Percentiles rank a stretch among this genome's conserved stretches.
phyloP scores from a whole-genome alignment of 768 basidiomycete genomes.

The Tulasnella sp. region DNA sequence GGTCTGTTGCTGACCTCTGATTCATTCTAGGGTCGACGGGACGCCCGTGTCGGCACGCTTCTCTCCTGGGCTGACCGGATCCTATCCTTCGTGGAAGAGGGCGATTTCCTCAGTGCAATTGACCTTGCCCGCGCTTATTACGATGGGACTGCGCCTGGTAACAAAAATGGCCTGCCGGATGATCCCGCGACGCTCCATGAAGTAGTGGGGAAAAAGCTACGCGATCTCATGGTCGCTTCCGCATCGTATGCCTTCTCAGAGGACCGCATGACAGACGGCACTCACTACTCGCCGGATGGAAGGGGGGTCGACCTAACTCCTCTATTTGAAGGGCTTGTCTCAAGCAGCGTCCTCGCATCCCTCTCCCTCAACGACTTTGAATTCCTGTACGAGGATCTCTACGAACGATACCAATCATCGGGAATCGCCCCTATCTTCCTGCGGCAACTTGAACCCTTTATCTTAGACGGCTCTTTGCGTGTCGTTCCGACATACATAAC shows the following conservation, averaged over 20 bases:
- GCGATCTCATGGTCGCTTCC: slow-evolving; percentile 78
- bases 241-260: slow-evolving; percentile 86
- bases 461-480: slow-evolving; percentile 59
- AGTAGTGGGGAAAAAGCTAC: slow-evolving; percentile 62
- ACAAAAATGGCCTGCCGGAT: slow-evolving; percentile 73
- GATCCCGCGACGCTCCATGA: slow-evolving; percentile 42
- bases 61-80: slow-evolving; percentile 94
- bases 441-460: slow-evolving; percentile 63
- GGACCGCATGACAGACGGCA: slow-evolving; percentile 82
- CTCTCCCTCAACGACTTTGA: slow-evolving; percentile 68
- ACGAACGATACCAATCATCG: slow-evolving; percentile 72
- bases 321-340: slow-evolving; percentile 80
- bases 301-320: slow-evolving; percentile 86
- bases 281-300: slow-evolving; percentile 67
- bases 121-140: slow-evolving; percentile 76
- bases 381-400: slow-evolving; percentile 87
- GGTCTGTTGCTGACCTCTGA: neutral
- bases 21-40: slow-evolving; percentile 43
- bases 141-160: slow-evolving; percentile 65
- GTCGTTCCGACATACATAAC: slow-evolving; percentile 78
- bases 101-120: slow-evolving; percentile 84
- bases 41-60: slow-evolving; percentile 68
- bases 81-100: slow-evolving; percentile 64
- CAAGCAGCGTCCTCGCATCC: slow-evolving; percentile 63
- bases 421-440: slow-evolving; percentile 82